A percentile compares a stretch with the other conserved stretches of the same genome.
phyloP scores from a whole-genome alignment of 805 yeast species.

The Metschnikowia arizonensis region DNA sequence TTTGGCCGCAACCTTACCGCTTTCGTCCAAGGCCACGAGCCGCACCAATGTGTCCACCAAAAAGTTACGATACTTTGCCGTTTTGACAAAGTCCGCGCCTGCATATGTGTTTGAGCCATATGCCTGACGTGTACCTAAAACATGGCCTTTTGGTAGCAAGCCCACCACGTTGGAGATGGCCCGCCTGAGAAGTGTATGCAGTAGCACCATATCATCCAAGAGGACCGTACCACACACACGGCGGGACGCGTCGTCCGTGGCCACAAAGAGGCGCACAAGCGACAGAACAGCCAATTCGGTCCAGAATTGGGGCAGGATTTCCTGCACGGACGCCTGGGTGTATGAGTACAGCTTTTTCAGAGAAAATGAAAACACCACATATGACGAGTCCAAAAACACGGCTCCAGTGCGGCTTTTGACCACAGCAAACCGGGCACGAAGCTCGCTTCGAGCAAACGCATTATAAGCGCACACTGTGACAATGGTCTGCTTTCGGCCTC shows the following conservation, averaged over 20 bases:
- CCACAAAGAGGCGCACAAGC: conserved; percentile 51
- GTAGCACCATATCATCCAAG: conserved; percentile 30
- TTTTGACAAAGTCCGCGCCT: conserved; percentile 26
- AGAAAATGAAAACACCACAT: conserved; percentile 8
- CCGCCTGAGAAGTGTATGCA: conserved; percentile 24
- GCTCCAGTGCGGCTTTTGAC: conserved; percentile 8
- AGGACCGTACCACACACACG: conserved; percentile 58
- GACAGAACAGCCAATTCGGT: conserved; percentile 57
- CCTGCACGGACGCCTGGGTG: conserved; percentile 17
- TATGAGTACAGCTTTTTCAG: conserved; percentile 11
- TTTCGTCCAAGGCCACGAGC: conserved; percentile 38
- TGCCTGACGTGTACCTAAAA: conserved; percentile 41
- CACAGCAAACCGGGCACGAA: conserved; percentile 58
- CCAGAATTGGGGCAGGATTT: conserved; percentile 41
- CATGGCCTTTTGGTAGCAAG: conserved; percentile 45
- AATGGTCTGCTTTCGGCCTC: conserved; percentile 25
- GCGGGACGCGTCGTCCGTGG: conserved; percentile 49
- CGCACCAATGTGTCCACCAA: conserved; percentile 50
- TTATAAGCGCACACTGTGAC: conserved; percentile 70
- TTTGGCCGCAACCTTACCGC: conserved; percentile 22
- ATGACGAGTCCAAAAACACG: conserved; percentile 11
- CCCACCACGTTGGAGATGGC: conserved; percentile 39
- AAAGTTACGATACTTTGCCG: conserved; percentile 43
- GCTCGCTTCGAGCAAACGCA: conserved; percentile 66
- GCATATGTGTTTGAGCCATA: conserved; percentile 31